Percentiles rank a stretch among this genome's conserved stretches.
Conservation (phyloP, 1,139 yeast genomes). For the Candida sp. region DNA sequence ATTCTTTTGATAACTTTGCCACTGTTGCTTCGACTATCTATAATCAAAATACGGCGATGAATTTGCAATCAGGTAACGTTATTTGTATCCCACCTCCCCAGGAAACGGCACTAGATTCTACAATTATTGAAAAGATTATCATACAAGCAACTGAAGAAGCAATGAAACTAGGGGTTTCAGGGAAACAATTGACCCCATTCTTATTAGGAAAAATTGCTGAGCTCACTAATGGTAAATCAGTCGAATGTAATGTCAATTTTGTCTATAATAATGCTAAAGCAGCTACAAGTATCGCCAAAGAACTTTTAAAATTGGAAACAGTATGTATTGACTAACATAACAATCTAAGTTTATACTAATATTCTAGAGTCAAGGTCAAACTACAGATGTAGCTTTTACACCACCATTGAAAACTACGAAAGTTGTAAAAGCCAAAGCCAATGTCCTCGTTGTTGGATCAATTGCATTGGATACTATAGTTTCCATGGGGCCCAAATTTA, state of each 20-base stretch:
- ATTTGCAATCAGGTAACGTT: slow-evolving; percentile 62
- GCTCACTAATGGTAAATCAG: slow-evolving; percentile 66
- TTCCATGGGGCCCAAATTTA: slow-evolving; percentile 23
- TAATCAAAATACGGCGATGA: slow-evolving; percentile 48
- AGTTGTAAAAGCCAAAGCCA: slow-evolving; percentile 2
- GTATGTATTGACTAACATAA: slow-evolving; percentile 11
- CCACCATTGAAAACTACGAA: not conserved
- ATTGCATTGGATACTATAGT: slow-evolving; percentile 74
- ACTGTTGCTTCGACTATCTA: slow-evolving; percentile 65
- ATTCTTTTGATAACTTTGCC: slow-evolving; percentile 45
- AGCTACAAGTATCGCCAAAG: slow-evolving; percentile 66
- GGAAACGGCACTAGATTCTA: slow-evolving; percentile 55
- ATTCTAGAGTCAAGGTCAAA: not conserved
- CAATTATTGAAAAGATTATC: slow-evolving; percentile 53
- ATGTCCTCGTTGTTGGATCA: slow-evolving; percentile 63
- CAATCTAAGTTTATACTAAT: slow-evolving; percentile 1
- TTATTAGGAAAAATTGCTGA: slow-evolving; percentile 61
- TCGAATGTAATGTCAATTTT: slow-evolving; percentile 68
- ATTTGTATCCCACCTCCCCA: slow-evolving; percentile 84
- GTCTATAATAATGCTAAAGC: slow-evolving; percentile 73
- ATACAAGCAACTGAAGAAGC: slow-evolving; percentile 60
- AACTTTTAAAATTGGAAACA: slow-evolving; percentile 39
- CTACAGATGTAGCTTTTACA: not conserved
- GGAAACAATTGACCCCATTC: slow-evolving; percentile 81
- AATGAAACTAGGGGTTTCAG: slow-evolving; percentile 47